These are phyloP conservation scores for Lentinula raphanica DNA, from an alignment of 768 basidiomycete genomes.

Conservation along the genomic window DNA sequence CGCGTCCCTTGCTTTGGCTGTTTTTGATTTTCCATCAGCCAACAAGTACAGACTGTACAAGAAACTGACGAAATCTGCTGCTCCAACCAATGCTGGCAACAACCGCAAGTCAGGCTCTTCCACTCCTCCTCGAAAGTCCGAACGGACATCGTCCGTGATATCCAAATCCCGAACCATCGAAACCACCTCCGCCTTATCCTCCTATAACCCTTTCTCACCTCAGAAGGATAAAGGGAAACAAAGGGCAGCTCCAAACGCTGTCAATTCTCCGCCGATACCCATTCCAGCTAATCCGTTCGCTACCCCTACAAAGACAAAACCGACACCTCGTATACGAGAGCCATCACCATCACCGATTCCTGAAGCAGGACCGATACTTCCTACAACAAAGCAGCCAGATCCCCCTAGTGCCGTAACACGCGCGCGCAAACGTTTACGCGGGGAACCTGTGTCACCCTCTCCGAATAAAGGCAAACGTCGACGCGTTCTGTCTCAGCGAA, in stretches of 20 bases:
- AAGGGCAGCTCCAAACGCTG: conserved; percentile 19
- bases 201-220: conserved; percentile 79
- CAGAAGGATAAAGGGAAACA: conserved; percentile 57
- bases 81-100: conserved; percentile 7
- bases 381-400: conserved; percentile 20
- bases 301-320: conserved; percentile 35
- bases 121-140: conserved; percentile 18
- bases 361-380: conserved; percentile 15
- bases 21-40: conserved; percentile 37
- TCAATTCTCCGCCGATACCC: conserved; percentile 14
- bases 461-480: conserved; percentile 73
- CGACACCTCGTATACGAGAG: conserved; percentile 17
- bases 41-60: conserved; percentile 82
- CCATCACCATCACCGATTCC: conserved; percentile 35
- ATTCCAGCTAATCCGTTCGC: conserved; percentile 37
- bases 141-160: conserved; percentile 29
- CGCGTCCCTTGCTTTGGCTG: not conserved
- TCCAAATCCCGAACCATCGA: conserved; percentile 48
- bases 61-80: conserved; percentile 52
- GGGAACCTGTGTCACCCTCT: conserved; percentile 79
- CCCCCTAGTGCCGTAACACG: conserved; percentile 48
- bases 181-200: conserved; percentile 44
- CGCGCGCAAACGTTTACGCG: conserved; percentile 76
- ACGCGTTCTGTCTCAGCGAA: conserved; percentile 42
- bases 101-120: conserved; percentile 23